Evolutionary conservation across 2,329 filamentous ascomycete genomes (phyloP).

Genomic region (Thelonectria rubi): DNA sequence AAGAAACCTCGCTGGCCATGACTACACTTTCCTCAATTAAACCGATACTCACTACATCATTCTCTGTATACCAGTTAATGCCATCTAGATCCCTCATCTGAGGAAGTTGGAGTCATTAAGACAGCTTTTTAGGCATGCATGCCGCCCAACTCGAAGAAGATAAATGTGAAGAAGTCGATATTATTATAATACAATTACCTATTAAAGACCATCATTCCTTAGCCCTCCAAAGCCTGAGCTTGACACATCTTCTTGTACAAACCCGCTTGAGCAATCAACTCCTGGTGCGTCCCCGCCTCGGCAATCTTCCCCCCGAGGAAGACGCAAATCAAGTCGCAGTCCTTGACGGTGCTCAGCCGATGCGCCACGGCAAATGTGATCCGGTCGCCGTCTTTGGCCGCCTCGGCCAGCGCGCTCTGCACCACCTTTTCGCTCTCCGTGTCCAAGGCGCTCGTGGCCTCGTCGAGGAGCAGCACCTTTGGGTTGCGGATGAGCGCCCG

Average conservation of each 20-base stretch:
- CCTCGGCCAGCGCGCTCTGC: slow-evolving; percentile 81
- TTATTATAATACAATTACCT: neutral
- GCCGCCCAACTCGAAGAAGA: no score
- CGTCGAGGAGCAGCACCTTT: slow-evolving; percentile 39
- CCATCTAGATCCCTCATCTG: no score
- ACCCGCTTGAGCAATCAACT: slow-evolving; percentile 58
- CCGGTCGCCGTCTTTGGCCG: slow-evolving; percentile 73
- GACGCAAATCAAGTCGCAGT: slow-evolving; percentile 69
- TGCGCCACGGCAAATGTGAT: slow-evolving; percentile 75
- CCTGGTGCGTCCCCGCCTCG: slow-evolving; percentile 65
- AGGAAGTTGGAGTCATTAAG: no score
- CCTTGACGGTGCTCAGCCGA: slow-evolving; percentile 88
- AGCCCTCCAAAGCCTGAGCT: slow-evolving; percentile 48
- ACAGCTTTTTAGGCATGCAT: no score
- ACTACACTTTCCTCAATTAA: no score
- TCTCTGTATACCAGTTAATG: no score
- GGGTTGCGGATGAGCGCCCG: slow-evolving; percentile 60
- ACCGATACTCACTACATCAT: no score
- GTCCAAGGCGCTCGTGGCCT: slow-evolving; percentile 42
- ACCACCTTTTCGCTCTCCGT: slow-evolving; percentile 53
- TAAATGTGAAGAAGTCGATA: no score
- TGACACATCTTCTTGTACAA: slow-evolving; percentile 62
- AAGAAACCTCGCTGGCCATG: no score
- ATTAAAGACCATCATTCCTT: neutral
- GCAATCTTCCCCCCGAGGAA: slow-evolving; percentile 66